Evolutionary conservation across 2,329 filamentous ascomycete genomes (phyloP).

Genomic region (Colletotrichum tanaceti): DNA sequence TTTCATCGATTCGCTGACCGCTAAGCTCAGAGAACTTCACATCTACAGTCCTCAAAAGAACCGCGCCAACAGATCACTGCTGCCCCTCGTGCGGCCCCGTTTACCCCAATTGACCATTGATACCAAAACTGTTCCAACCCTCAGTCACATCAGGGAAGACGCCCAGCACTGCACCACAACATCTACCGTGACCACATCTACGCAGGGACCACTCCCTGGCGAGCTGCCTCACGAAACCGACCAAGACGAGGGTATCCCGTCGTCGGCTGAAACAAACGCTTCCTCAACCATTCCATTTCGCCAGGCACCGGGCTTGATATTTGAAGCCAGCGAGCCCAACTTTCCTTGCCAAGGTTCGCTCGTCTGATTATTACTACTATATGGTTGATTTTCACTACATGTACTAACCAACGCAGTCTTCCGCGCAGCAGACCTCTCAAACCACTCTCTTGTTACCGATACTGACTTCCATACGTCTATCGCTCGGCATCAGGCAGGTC

Average conservation of each 20-base stretch:
- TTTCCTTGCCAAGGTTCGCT: slow-evolving; percentile 33
- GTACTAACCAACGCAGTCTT: slow-evolving; percentile 29
- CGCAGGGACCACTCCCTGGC: slow-evolving; percentile 34
- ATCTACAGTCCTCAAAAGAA: slow-evolving; percentile 39
- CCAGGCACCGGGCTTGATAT: slow-evolving; percentile 17
- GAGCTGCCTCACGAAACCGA: slow-evolving; percentile 11
- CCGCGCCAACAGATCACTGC: slow-evolving; percentile 28
- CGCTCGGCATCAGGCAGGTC: slow-evolving; percentile 58
- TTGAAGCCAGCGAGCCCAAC: slow-evolving; percentile 32
- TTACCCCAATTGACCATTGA: slow-evolving; percentile 22
- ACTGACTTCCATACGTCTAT: slow-evolving; percentile 41
- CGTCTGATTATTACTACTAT: background rate
- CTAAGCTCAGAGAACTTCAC: slow-evolving; percentile 50
- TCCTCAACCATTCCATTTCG: slow-evolving; percentile 3
- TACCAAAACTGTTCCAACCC: slow-evolving; percentile 19
- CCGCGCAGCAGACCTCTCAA: slow-evolving; percentile 15
- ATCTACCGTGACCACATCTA: slow-evolving; percentile 13
- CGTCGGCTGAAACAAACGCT: slow-evolving; percentile 33
- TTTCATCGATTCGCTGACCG: slow-evolving; percentile 48
- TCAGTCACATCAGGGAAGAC: slow-evolving; percentile 28
- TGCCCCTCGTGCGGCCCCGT: slow-evolving; percentile 1
- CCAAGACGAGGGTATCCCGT: slow-evolving; percentile 32
- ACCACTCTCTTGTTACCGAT: slow-evolving; percentile 5
- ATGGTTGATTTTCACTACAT: background rate
- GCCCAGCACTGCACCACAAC: slow-evolving; percentile 16